Evolutionary conservation across 1,284 basidiomycete genomes (phyloP).

Genomic region (Heliocybe sulcata): DNA sequence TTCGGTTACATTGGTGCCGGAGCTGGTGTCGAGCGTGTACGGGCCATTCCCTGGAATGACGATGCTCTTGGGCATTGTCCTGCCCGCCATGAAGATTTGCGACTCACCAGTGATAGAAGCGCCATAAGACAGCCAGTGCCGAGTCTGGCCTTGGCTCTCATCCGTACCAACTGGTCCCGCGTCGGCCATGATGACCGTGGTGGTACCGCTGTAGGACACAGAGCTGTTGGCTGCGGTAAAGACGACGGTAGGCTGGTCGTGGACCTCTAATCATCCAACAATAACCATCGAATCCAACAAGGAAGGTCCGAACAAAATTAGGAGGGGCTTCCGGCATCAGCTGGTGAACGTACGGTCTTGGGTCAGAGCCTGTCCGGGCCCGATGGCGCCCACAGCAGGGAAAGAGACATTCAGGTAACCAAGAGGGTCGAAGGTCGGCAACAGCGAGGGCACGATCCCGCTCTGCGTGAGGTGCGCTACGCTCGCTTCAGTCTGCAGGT

Average conservation of each 20-base stretch:
- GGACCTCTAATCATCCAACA: neutral
- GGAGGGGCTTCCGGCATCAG: neutral
- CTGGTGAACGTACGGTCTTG: neutral
- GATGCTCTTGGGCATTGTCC: neutral
- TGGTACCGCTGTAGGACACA: neutral
- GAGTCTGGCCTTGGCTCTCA: neutral
- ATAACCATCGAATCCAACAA: neutral
- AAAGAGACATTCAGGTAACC: neutral
- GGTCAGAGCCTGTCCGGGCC: neutral
- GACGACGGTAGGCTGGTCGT: neutral
- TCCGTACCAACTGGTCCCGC: neutral
- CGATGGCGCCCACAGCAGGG: neutral
- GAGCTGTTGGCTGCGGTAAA: neutral
- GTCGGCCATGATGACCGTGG: constrained; percentile 2
- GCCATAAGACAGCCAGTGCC: neutral
- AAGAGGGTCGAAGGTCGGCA: neutral
- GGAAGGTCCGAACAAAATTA: neutral
- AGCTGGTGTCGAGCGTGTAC: neutral
- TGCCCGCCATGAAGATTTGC: neutral
- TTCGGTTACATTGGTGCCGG: neutral
- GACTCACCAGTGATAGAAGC: neutral
- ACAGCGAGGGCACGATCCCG: neutral
- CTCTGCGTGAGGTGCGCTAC: neutral
- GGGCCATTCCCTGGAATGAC: neutral
- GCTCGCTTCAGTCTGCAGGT: constrained; percentile 1